These are phyloP conservation scores for Candida fluviatilis DNA, from an alignment of 805 yeast genomes.

Conservation along the genomic window DNA sequence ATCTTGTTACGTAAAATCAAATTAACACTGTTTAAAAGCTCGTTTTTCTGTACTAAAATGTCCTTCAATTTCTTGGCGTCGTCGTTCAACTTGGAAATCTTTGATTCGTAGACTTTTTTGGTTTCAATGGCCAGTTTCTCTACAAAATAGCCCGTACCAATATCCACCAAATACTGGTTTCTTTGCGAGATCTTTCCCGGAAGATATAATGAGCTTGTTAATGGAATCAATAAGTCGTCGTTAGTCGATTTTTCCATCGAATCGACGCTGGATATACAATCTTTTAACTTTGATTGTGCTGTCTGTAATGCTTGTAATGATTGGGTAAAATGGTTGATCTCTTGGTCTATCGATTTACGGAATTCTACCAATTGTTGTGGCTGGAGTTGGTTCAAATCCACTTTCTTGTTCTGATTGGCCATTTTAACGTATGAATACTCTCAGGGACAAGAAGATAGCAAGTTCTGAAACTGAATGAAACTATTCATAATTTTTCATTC, in stretches of 20 bases:
- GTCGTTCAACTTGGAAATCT: conserved; percentile 64
- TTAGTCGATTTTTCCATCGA: conserved; percentile 40
- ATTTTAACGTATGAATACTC: background rate
- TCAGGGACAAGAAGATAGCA: no score
- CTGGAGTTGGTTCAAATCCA: conserved; percentile 66
- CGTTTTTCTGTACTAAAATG: conserved; percentile 72
- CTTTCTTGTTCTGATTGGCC: conserved; percentile 15
- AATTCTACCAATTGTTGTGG: conserved; percentile 84
- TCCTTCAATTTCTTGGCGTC: conserved; percentile 73
- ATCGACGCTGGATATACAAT: conserved; percentile 71
- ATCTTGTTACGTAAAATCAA: conserved; percentile 50
- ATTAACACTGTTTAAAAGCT: conserved; percentile 59
- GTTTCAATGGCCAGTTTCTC: conserved; percentile 73
- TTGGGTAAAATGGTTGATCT: conserved; percentile 77
- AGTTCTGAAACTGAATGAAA: conserved; percentile 1
- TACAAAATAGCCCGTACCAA: conserved; percentile 94
- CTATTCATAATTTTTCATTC: no score
- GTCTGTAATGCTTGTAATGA: conserved; percentile 79
- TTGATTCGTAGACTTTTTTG: conserved; percentile 62
- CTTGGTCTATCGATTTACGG: conserved; percentile 79
- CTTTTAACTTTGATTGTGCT: conserved; percentile 78
- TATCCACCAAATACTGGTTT: conserved; percentile 78
- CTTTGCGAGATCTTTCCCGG: conserved; percentile 73
- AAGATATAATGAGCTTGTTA: conserved; percentile 83
- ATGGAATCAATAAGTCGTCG: conserved; percentile 69